Evolutionary conservation across 1,139 yeast genomes (phyloP).

Genomic region (Suhomyces terraborum): DNA sequence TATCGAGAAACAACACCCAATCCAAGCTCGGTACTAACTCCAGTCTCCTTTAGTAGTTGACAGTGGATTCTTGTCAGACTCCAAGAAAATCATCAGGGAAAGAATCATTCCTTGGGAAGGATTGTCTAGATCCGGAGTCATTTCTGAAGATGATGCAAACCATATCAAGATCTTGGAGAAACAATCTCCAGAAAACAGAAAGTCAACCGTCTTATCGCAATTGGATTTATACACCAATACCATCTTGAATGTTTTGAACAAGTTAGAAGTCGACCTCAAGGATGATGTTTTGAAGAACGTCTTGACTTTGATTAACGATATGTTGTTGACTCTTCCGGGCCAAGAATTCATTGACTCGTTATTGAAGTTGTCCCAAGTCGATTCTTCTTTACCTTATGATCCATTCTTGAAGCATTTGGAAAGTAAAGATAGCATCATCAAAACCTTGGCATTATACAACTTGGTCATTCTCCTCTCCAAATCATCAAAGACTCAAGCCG

Average conservation of each 20-base stretch:
- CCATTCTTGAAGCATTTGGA: conserved; percentile 57
- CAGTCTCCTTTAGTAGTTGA: conserved; percentile 45
- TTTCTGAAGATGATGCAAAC: conserved; percentile 66
- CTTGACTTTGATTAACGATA: conserved; percentile 67
- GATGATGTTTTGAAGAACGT: conserved; percentile 78
- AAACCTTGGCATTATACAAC: conserved; percentile 48
- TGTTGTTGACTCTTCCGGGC: conserved; percentile 47
- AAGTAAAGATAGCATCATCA: conserved; percentile 48
- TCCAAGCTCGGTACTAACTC: conserved; percentile 11
- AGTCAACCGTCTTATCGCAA: conserved; percentile 44
- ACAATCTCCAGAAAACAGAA: conserved; percentile 42
- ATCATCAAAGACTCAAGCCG: conserved; percentile 21
- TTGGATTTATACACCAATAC: conserved; percentile 58
- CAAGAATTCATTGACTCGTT: conserved; percentile 48
- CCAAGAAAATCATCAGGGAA: conserved; percentile 72
- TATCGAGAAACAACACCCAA: background rate
- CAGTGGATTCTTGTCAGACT: conserved; percentile 71
- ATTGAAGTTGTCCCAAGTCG: conserved; percentile 47
- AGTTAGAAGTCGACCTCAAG: conserved; percentile 45
- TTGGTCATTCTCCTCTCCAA: conserved; percentile 42
- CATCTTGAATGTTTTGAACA: conserved; percentile 56
- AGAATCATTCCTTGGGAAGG: conserved; percentile 95
- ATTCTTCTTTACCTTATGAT: conserved; percentile 53
- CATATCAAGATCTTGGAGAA: conserved; percentile 67
- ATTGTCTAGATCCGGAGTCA: conserved; percentile 70